phyloP scores from a whole-genome alignment of 116 monocot genomes.

The Dioscorea cayenensis region DNA sequence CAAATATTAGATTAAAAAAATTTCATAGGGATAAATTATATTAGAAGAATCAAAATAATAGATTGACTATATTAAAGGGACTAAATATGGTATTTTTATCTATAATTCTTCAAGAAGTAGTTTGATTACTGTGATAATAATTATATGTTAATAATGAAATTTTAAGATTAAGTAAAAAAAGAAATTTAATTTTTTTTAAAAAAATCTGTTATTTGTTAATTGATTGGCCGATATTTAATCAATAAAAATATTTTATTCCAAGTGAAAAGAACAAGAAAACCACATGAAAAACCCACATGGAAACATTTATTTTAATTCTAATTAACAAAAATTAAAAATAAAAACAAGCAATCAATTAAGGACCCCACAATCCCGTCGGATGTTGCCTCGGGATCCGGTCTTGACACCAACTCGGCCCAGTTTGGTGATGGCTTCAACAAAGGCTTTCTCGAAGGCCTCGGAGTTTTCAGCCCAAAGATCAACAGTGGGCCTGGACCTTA shows the following conservation, averaged over 20 bases:
- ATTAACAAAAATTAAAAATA: neutral
- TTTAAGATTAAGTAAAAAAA: too few species aligned
- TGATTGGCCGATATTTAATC: too few species aligned
- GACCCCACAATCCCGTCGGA: conserved; percentile 42
- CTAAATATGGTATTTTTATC: too few species aligned
- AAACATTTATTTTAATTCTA: neutral
- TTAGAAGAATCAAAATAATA: too few species aligned
- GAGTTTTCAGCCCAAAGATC: conserved; percentile 25
- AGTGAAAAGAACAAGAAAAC: neutral
- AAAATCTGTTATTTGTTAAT: too few species aligned
- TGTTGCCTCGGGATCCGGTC: conserved; percentile 45
- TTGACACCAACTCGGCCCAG: conserved; percentile 68
- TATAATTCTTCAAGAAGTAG: too few species aligned
- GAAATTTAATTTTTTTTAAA: too few species aligned
- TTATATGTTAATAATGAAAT: too few species aligned
- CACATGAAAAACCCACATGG: neutral
- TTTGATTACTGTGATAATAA: too few species aligned
- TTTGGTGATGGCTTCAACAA: conserved; percentile 50
- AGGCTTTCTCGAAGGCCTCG: conserved; percentile 29
- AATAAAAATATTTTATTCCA: neutral
- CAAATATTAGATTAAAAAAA: too few species aligned
- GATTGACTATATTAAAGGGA: too few species aligned
- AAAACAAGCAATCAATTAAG: conserved; percentile 22
- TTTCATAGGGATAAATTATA: too few species aligned
- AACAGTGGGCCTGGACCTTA: conserved; percentile 44